A percentile compares a stretch with the other conserved stretches of the same genome.
These are phyloP conservation scores for Mycena sp. DNA, from an alignment of 1,284 basidiomycete genomes.

Conservation along the genomic window DNA sequence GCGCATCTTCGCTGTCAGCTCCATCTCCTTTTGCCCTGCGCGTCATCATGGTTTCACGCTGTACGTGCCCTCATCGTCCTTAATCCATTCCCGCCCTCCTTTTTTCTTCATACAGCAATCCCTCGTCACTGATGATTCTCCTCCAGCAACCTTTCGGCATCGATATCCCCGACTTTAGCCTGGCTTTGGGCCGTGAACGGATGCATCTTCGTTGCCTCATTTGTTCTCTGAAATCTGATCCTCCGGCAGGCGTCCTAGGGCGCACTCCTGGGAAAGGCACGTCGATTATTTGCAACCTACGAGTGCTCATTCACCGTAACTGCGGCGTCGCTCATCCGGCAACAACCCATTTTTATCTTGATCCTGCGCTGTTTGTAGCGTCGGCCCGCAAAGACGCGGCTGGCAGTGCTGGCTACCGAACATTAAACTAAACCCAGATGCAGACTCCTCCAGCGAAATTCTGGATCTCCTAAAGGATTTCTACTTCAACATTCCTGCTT, in stretches of 20 bases:
- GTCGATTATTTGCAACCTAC: no score
- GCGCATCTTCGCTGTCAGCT: neutral
- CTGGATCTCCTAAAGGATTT: neutral
- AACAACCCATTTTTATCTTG: no score
- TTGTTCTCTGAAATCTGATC: slow-evolving; percentile 3
- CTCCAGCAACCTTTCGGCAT: slow-evolving; percentile 3
- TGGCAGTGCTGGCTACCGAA: no score
- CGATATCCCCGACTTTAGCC: slow-evolving; percentile 4
- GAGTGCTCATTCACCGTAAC: no score
- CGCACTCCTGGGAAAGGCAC: no score
- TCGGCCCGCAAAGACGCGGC: no score
- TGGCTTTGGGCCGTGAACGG: neutral
- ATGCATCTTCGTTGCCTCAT: slow-evolving; percentile 1
- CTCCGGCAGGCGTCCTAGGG: neutral
- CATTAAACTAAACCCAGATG: no score
- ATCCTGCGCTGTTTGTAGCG: no score
- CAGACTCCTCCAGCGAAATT: neutral
- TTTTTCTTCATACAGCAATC: slow-evolving; percentile 6
- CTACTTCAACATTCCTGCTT: neutral
- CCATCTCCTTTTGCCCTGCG: neutral
- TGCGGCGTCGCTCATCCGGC: no score
- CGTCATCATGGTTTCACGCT: slow-evolving; percentile 1
- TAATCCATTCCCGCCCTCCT: neutral
- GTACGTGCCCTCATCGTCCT: no score
- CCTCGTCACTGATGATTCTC: slow-evolving; percentile 4